Conservation (phyloP, 768 basidiomycete genomes). For the Sutorius australiensis region DNA sequence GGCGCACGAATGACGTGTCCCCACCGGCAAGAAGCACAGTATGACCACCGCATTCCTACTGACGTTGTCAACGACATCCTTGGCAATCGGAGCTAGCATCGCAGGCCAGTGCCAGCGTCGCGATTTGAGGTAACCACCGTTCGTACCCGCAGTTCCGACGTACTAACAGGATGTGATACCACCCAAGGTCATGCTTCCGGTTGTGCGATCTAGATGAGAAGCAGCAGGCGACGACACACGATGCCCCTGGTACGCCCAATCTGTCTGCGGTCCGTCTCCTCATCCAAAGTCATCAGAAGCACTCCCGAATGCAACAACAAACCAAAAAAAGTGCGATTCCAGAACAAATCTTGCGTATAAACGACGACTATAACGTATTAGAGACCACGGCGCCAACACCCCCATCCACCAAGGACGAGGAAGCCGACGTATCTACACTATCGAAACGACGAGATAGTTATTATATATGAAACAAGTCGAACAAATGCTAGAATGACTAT, state of each 20-base stretch:
- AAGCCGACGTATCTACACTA: conserved; percentile 28
- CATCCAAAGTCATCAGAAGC: no score
- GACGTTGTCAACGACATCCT: not conserved
- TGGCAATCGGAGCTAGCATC: not conserved
- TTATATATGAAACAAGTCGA: conserved; percentile 29
- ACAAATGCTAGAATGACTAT: conserved; percentile 23
- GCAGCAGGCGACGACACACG: no score
- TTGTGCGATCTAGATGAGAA: no score
- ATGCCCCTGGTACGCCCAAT: no score
- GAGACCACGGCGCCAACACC: conserved; percentile 18
- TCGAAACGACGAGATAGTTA: conserved; percentile 23
- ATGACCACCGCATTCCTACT: not conserved
- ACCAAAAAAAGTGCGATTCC: not conserved
- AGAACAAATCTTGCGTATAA: conserved; percentile 19
- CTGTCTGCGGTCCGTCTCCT: no score
- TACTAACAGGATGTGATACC: no score
- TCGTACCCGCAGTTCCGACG: no score
- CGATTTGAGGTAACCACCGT: no score
- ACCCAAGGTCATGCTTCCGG: no score
- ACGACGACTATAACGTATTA: conserved; percentile 36
- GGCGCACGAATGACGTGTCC: no score
- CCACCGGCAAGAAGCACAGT: not conserved
- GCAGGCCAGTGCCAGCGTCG: no score
- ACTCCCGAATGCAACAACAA: no score
- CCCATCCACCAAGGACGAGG: not conserved